These are phyloP conservation scores for Colletotrichum gigasporum DNA, from an alignment of 2,329 filamentous ascomycete species.

Conservation along the genomic window DNA sequence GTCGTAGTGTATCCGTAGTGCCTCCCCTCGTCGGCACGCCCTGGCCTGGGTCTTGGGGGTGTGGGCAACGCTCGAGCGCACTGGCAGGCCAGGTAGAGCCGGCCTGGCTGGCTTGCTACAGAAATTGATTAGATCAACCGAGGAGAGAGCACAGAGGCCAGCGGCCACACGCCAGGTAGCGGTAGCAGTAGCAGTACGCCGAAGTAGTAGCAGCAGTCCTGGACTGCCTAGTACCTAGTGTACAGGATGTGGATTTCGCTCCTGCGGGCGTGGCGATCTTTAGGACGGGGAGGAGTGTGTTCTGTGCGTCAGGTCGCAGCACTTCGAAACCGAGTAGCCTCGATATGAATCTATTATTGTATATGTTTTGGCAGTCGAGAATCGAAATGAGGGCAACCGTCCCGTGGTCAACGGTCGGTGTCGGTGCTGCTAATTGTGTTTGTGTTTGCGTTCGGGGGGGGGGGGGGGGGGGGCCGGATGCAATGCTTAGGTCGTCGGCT, in stretches of 20 bases:
- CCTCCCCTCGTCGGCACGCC: slow-evolving; percentile 6
- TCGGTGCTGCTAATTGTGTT: background rate
- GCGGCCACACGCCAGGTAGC: background rate
- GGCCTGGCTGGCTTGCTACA: slow-evolving; percentile 34
- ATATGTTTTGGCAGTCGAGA: slow-evolving; percentile 12
- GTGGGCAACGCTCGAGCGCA: slow-evolving; percentile 33
- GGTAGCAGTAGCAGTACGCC: background rate
- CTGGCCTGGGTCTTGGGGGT: slow-evolving; percentile 17
- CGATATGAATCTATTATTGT: slow-evolving; percentile 32
- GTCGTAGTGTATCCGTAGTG: slow-evolving; percentile 10
- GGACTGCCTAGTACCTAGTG: too few species aligned
- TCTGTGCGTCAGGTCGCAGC: slow-evolving; percentile 32
- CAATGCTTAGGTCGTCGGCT: too few species aligned
- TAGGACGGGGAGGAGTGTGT: slow-evolving; percentile 17
- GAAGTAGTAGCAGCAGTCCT: too few species aligned
- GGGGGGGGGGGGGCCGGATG: background rate
- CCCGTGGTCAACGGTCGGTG: too few species aligned
- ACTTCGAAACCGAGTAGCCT: slow-evolving; percentile 29
- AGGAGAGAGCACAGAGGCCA: slow-evolving; percentile 34
- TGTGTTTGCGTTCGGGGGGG: too few species aligned
- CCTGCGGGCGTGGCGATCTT: slow-evolving; percentile 33
- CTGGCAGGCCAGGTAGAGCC: slow-evolving; percentile 32
- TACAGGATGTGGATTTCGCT: slow-evolving; percentile 22
- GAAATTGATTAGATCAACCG: slow-evolving; percentile 39
- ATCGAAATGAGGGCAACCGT: background rate